Evolutionary conservation across 371 early-diverging fungal species (phyloP), one percentile per base, ranked within the genome.

Genomic region (Haplosporangium sp.): DNA sequence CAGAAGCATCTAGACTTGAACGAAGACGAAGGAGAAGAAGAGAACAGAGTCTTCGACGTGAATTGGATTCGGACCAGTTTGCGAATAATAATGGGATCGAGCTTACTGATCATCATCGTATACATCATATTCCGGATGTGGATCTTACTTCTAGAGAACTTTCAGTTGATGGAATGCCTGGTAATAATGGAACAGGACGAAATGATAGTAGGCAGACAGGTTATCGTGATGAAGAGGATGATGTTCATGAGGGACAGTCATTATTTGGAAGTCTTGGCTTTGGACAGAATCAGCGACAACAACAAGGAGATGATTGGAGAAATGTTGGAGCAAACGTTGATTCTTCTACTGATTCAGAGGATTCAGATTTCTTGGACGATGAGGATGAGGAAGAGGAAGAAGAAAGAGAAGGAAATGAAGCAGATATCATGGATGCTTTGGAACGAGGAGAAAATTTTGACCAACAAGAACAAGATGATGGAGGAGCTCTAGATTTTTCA

Each of bases 1-100:
- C 77, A 11, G 87, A 84, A 35, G 71, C 60, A 6, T 19, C 38
- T 2, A 63, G 81, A 59, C 48, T 65, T 20, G 75, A 79, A 27
- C 62, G 72, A 37, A 59, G 74, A 27, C 73, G 61, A 4, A 67
- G 65, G 61, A 63, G 69, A 48, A 63, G 66, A 47, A 17, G 66
- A 55, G 68, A 58, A 10, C 63, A 50, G 45, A 38, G 50, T 53
- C 39, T 47, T 7, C 15, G 63, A 27, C 61, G 53, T 5, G 37
- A 40, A 13, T 45, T 44, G 6, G 39, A 19, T 55, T 15, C 39
- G 27, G 62, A 47, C 52, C 50, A 10, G 2, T 4, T 19, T 44
- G 60, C n/a, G 11, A 6, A 5, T 10, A 44, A 39, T 11, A 61
- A 57, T 20, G 58, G 58, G 9, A 60, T 66, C 20, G 71, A 76